These are phyloP conservation scores for Thraustotheca clavata DNA, from an alignment of 352 stramenopile genomes.

Conservation along the genomic window DNA sequence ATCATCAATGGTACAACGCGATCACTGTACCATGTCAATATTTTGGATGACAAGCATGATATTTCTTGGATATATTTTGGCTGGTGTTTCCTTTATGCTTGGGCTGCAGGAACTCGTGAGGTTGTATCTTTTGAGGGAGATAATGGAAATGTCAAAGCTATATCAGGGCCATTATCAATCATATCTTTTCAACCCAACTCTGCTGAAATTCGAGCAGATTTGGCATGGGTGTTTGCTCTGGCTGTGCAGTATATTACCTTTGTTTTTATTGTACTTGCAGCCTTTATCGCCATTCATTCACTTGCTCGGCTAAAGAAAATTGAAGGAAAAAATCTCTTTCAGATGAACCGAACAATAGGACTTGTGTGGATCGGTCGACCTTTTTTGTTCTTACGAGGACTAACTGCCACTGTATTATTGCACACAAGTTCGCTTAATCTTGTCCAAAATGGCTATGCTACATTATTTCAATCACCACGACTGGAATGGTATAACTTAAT, in stretches of 20 bases:
- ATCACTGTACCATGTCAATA: not conserved
- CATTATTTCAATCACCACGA: not conserved
- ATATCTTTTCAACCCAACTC: not conserved
- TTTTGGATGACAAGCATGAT: not conserved
- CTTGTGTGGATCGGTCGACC: slow-evolving; percentile 14
- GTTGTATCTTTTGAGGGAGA: slow-evolving; percentile 16
- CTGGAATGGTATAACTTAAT: slow-evolving; percentile 1
- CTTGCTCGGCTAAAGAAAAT: not conserved
- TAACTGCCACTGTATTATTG: slow-evolving; percentile 3
- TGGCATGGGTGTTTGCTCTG: not conserved
- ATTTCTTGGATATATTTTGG: not conserved
- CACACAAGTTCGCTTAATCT: not conserved
- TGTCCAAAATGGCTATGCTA: not conserved
- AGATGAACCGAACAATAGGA: not conserved
- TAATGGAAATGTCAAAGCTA: not conserved
- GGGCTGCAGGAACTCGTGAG: slow-evolving; percentile 6
- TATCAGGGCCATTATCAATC: not conserved
- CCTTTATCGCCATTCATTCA: not conserved
- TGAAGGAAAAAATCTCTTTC: slow-evolving; percentile 1
- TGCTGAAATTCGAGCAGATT: not conserved
- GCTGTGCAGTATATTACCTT: not conserved
- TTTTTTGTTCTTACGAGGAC: not conserved
- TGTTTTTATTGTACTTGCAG: not conserved
- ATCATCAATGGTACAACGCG: not conserved
- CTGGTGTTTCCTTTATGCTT: slow-evolving; percentile 10